Percentiles rank a stretch among this genome's conserved stretches.
These are phyloP conservation scores for Colletotrichum karsti DNA, from an alignment of 2,329 filamentous ascomycete genomes.

Conservation along the genomic window DNA sequence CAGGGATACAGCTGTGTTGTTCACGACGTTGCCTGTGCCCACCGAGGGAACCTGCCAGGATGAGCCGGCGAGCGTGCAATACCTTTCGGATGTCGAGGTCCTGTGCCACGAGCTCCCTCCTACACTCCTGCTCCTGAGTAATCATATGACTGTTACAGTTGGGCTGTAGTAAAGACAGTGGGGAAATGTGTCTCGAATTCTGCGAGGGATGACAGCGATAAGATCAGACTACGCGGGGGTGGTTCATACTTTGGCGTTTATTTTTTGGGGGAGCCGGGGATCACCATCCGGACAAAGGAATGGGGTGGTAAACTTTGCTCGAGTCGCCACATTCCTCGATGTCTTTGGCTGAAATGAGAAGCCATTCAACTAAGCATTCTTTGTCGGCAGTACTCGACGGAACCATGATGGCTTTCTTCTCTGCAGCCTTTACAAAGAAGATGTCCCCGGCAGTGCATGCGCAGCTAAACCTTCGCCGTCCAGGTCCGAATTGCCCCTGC, in stretches of 20 bases:
- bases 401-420: slow-evolving; percentile 21
- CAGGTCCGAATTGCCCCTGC: not conserved
- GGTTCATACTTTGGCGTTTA: slow-evolving; percentile 22
- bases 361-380: slow-evolving; percentile 20
- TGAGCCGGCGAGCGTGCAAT: slow-evolving; percentile 75
- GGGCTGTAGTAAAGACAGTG: slow-evolving; percentile 53
- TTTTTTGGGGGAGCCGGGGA: slow-evolving; percentile 5
- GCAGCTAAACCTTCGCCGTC: slow-evolving; percentile 13
- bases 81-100: slow-evolving; percentile 81
- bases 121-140: slow-evolving; percentile 81
- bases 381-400: slow-evolving; percentile 18
- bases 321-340: slow-evolving; percentile 24
- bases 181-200: slow-evolving; percentile 11
- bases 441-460: slow-evolving; percentile 24
- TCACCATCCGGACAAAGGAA: slow-evolving; percentile 28
- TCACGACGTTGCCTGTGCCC: slow-evolving; percentile 86
- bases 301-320: slow-evolving; percentile 23
- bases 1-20: slow-evolving; percentile 76
- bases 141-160: slow-evolving; percentile 89
- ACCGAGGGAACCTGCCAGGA: slow-evolving; percentile 78
- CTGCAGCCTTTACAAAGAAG: slow-evolving; percentile 27
- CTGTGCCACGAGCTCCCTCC: slow-evolving; percentile 81
- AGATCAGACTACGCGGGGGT: slow-evolving; percentile 24
- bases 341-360: slow-evolving; percentile 29
- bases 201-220: slow-evolving; percentile 22